These are phyloP conservation scores for Fusarium temperatum DNA, from an alignment of 2,329 filamentous ascomycete genomes.

Conservation along the genomic window DNA sequence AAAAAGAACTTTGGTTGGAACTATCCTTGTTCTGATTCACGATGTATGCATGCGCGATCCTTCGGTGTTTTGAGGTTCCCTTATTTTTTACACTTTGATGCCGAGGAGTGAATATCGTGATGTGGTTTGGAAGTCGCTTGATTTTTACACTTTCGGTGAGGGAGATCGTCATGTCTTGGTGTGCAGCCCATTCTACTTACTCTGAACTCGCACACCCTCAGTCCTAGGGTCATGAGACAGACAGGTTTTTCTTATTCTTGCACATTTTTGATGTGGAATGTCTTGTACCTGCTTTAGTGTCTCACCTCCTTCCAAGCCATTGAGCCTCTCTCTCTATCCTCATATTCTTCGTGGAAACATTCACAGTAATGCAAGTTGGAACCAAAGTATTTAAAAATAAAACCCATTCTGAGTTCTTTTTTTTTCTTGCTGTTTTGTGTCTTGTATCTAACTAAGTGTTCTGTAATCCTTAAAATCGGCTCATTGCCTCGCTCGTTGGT, in stretches of 20 bases:
- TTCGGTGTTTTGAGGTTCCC: not conserved
- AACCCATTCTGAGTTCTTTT: conserved; percentile 28
- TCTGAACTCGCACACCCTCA: not conserved
- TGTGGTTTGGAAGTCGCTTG: not conserved
- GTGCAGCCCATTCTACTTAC: not conserved
- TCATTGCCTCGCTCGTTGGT: conserved; percentile 17
- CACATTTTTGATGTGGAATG: not conserved
- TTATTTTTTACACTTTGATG: conserved; percentile 25
- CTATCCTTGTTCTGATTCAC: conserved; percentile 6
- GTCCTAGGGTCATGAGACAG: conserved; percentile 26
- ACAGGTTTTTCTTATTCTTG: not conserved
- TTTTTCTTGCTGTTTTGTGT: conserved; percentile 27
- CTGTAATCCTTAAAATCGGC: conserved; percentile 25
- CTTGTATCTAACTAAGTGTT: conserved; percentile 31
- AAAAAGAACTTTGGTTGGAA: conserved; percentile 25
- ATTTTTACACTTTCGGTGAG: not conserved
- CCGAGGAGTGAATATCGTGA: not conserved
- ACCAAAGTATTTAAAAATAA: conserved; percentile 9
- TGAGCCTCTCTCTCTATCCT: not conserved
- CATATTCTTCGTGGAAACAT: not conserved
- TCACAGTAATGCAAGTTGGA: not conserved
- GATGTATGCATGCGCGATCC: conserved; percentile 9
- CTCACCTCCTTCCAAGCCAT: not conserved
- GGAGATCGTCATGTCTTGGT: not conserved
- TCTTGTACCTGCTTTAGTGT: conserved; percentile 31